A percentile compares a stretch with the other conserved stretches of the same genome.
These are phyloP conservation scores for Exobasidium rhododendri DNA, from an alignment of 1,284 basidiomycete genomes.

Conservation along the genomic window DNA sequence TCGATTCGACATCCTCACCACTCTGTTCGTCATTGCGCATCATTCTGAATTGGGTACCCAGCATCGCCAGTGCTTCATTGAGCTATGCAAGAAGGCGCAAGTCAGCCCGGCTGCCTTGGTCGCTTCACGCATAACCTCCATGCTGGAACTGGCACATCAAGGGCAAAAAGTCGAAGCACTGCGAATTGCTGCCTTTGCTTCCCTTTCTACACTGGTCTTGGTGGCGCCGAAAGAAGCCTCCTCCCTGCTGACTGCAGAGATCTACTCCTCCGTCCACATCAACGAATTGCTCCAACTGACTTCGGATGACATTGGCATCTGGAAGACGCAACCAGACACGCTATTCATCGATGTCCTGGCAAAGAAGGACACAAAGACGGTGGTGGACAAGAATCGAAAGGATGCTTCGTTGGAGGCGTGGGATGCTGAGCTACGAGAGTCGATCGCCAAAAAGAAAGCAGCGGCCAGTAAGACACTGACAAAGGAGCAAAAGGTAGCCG, in stretches of 20 bases:
- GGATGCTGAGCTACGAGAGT: conserved; percentile 52
- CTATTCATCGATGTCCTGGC: conserved; percentile 47
- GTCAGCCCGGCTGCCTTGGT: conserved; percentile 41
- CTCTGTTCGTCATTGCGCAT: conserved; percentile 48
- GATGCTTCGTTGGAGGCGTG: conserved; percentile 47
- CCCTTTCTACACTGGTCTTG: conserved; percentile 40
- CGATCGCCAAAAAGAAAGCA: conserved; percentile 51
- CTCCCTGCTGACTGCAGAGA: conserved; percentile 31
- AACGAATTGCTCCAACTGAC: conserved; percentile 31
- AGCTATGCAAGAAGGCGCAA: conserved; percentile 42
- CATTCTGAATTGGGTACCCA: conserved; percentile 34
- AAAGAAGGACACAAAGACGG: conserved; percentile 24
- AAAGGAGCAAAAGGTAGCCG: conserved; percentile 42
- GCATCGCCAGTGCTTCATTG: conserved; percentile 40
- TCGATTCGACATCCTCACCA: conserved; percentile 20
- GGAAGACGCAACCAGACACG: conserved; percentile 37
- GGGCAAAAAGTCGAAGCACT: conserved; percentile 28
- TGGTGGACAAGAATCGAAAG: conserved; percentile 32
- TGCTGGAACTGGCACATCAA: conserved; percentile 26
- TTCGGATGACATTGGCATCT: conserved; percentile 47
- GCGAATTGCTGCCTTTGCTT: conserved; percentile 35
- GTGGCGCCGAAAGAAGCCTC: conserved; percentile 42
- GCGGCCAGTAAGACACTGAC: conserved; percentile 42
- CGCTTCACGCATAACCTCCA: conserved; percentile 27
- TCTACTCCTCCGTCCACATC: conserved; percentile 29